These are phyloP conservation scores for Scopulariopsis brevicaulis DNA, from an alignment of 2,329 filamentous ascomycete genomes.

Conservation along the genomic window DNA sequence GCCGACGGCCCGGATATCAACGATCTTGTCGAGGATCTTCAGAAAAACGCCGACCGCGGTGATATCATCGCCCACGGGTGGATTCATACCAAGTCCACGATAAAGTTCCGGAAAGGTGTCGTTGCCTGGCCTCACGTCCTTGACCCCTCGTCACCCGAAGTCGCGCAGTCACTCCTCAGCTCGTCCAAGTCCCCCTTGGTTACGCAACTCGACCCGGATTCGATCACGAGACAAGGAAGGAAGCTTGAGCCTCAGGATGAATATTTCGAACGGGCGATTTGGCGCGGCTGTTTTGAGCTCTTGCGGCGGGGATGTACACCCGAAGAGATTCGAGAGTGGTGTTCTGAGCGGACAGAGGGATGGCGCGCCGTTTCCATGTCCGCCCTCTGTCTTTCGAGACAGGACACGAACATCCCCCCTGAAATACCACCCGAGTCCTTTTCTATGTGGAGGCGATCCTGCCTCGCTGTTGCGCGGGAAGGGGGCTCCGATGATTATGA, in stretches of 20 bases:
- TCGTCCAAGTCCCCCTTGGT: slow-evolving; percentile 56
- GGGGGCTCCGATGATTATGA: slow-evolving; percentile 67
- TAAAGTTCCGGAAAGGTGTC: slow-evolving; percentile 82
- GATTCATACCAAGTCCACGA: slow-evolving; percentile 80
- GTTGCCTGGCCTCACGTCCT: slow-evolving; percentile 50
- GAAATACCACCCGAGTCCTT: slow-evolving; percentile 30
- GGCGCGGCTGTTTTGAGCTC: slow-evolving; percentile 91
- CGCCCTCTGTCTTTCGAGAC: slow-evolving; percentile 48
- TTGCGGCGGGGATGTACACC: slow-evolving; percentile 71
- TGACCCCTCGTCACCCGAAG: slow-evolving; percentile 48
- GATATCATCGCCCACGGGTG: slow-evolving; percentile 81
- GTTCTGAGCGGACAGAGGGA: slow-evolving; percentile 69
- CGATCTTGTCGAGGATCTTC: slow-evolving; percentile 63
- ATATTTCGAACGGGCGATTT: slow-evolving; percentile 81
- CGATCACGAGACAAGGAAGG: slow-evolving; percentile 66
- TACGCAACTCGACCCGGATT: slow-evolving; percentile 87
- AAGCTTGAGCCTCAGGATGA: slow-evolving; percentile 73
- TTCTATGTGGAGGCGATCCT: slow-evolving; percentile 68
- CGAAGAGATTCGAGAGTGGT: slow-evolving; percentile 72
- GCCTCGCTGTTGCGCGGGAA: slow-evolving; percentile 58
- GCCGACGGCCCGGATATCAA: slow-evolving; percentile 62
- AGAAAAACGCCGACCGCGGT: slow-evolving; percentile 64
- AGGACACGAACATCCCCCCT: slow-evolving; percentile 27
- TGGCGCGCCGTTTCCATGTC: slow-evolving; percentile 84
- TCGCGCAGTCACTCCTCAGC: slow-evolving; percentile 43